Conservation (phyloP, 495 filamentous ascomycete genomes). For the Neurospora sp. region DNA sequence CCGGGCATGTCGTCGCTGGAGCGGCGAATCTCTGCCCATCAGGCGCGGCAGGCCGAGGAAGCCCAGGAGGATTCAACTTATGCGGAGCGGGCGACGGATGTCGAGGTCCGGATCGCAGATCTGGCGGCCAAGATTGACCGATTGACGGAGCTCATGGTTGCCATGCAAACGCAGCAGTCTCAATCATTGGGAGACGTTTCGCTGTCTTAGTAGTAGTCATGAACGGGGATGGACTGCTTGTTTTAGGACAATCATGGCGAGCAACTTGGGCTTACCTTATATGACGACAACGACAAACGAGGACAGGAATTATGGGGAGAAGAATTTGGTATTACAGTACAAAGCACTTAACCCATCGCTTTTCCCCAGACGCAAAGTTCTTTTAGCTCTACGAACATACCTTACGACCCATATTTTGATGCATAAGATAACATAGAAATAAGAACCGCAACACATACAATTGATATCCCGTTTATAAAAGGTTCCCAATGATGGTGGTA, state of each 20-base stretch:
- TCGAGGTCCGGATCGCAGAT: conserved; percentile 36
- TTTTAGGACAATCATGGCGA: not conserved
- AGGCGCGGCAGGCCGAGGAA: conserved; percentile 11
- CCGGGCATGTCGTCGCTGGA: not conserved
- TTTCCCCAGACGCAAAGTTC: too few species aligned
- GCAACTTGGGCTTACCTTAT: not conserved
- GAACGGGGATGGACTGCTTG: not conserved
- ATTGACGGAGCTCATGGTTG: conserved; percentile 32
- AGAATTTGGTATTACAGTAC: not conserved
- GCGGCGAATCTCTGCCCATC: not conserved
- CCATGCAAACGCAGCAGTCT: conserved; percentile 23
- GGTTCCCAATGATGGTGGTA: not conserved
- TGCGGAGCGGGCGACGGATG: conserved; percentile 21
- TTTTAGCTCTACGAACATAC: too few species aligned
- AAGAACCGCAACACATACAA: not conserved
- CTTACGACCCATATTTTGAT: too few species aligned
- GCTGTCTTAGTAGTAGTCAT: conserved; percentile 2
- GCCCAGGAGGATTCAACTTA: conserved; percentile 19
- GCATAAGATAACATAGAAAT: too few species aligned
- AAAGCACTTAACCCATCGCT: not conserved
- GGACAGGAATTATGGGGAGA: not conserved
- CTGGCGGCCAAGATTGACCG: conserved; percentile 38
- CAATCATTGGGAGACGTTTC: conserved; percentile 15
- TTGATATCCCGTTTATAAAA: not conserved
- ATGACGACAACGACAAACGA: not conserved